Conservation (phyloP, 441 rosid species). For the Eugenia klotzschiana region DNA sequence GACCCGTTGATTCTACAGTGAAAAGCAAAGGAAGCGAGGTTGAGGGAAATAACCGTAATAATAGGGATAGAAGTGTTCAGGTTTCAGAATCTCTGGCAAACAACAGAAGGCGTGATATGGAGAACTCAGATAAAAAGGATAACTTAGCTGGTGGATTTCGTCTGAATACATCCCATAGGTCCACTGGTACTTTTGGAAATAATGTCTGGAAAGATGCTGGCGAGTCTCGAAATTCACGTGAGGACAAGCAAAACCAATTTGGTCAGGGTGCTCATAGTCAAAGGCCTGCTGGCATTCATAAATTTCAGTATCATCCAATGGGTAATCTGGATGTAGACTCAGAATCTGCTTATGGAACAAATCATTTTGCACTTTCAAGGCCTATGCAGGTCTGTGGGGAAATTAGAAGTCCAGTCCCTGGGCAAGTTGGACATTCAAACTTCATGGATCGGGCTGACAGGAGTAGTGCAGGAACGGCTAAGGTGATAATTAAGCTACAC, state of each 20-base stretch:
- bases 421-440: constrained; percentile 27
- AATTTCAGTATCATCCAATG: constrained; percentile 84
- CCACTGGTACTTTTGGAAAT: constrained; percentile 19
- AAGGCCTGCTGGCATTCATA: constrained; percentile 39
- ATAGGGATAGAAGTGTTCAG: constrained; percentile 22
- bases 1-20: constrained; percentile 15
- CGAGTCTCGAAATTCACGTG: constrained; percentile 23
- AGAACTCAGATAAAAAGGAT: constrained; percentile 19
- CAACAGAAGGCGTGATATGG: constrained; percentile 17
- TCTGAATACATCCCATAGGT: constrained; percentile 13
- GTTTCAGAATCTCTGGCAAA: constrained; percentile 30
- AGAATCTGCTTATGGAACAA: constrained; percentile 28
- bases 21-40: constrained; percentile 9
- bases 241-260: constrained; percentile 35
- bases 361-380: constrained; percentile 20
- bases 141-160: constrained; percentile 23
- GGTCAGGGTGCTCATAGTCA: constrained; percentile 22
- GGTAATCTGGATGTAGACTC: constrained; percentile 49
- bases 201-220: constrained; percentile 31
- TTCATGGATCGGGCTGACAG: constrained; percentile 22
- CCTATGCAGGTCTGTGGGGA: constrained; percentile 25
- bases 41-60: constrained; percentile 12
- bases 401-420: constrained; percentile 18
- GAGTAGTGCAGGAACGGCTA: constrained; percentile 24
- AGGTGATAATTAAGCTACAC: constrained; percentile 18